phyloP scores from a whole-genome alignment of 2,329 filamentous ascomycete genomes.

The Diaporthe sp. region DNA sequence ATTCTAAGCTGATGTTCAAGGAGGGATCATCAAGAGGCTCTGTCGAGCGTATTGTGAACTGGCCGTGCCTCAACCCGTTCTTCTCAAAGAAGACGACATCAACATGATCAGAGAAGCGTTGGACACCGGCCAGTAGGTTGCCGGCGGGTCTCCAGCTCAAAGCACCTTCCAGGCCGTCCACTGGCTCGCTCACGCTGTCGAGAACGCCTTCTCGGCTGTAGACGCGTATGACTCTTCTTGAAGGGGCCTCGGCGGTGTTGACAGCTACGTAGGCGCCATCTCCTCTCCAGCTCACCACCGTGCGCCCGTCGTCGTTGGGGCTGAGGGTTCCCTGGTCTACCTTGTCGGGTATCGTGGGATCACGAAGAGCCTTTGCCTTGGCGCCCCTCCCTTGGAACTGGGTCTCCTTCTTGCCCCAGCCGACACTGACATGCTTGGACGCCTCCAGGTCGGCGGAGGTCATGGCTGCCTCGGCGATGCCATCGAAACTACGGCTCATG shows the following conservation, averaged over 20 bases:
- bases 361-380: slow-evolving; percentile 83
- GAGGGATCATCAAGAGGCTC: slow-evolving; percentile 66
- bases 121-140: slow-evolving; percentile 89
- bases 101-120: slow-evolving; percentile 74
- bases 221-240: slow-evolving; percentile 84
- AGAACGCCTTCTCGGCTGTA: slow-evolving; percentile 91
- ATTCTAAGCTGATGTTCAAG: slow-evolving; percentile 74
- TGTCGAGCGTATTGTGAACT: slow-evolving; percentile 82
- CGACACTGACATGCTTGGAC: slow-evolving; percentile 95
- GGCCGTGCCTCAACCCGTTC: slow-evolving; percentile 95
- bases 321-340: slow-evolving; percentile 86
- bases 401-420: slow-evolving; percentile 98
- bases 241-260: slow-evolving; percentile 77
- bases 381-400: slow-evolving; percentile 96
- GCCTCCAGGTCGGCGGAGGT: slow-evolving; percentile 80
- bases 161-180: slow-evolving; percentile 87
- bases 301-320: slow-evolving; percentile 75
- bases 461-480: slow-evolving; percentile 79
- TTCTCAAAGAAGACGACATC: slow-evolving; percentile 96
- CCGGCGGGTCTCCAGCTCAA: slow-evolving; percentile 93
- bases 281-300: slow-evolving; percentile 89
- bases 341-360: slow-evolving; percentile 94
- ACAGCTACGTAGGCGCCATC: slow-evolving; percentile 92
- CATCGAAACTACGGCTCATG: slow-evolving; percentile 93
- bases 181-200: slow-evolving; percentile 94